Conservation (phyloP, 805 yeast genomes). For the Candida succiphila region DNA sequence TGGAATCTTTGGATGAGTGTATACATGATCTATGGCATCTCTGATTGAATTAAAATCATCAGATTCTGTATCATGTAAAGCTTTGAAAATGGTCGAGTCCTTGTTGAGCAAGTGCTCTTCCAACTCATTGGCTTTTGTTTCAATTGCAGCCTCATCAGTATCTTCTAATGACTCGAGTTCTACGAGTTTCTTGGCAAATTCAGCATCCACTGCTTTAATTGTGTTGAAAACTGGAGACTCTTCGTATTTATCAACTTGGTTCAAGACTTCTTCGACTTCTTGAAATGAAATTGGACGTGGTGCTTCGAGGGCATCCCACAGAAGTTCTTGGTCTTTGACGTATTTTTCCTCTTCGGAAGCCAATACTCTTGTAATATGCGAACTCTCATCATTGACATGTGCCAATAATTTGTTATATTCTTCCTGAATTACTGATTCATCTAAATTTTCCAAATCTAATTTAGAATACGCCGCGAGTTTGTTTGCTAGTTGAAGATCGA, state of each 20-base stretch:
- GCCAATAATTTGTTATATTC: not conserved
- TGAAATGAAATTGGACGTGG: slow-evolving; percentile 17
- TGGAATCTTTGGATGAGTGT: slow-evolving; percentile 10
- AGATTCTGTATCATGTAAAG: slow-evolving; percentile 13
- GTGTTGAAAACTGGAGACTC: slow-evolving; percentile 7
- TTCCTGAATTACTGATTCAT: not conserved
- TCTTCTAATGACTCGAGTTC: slow-evolving; percentile 14
- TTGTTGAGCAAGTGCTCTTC: slow-evolving; percentile 9
- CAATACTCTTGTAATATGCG: no score
- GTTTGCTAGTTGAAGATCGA: slow-evolving; percentile 16
- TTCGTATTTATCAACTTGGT: slow-evolving; percentile 14
- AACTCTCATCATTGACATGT: not conserved
- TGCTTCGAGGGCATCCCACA: slow-evolving; percentile 6
- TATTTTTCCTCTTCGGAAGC: no score
- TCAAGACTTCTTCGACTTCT: slow-evolving; percentile 17
- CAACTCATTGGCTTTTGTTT: slow-evolving; percentile 10
- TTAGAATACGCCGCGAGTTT: slow-evolving; percentile 11
- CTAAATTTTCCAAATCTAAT: slow-evolving; percentile 9
- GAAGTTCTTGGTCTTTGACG: not conserved
- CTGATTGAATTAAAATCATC: slow-evolving; percentile 7
- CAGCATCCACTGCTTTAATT: slow-evolving; percentile 12
- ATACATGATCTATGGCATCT: slow-evolving; percentile 12
- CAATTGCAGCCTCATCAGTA: slow-evolving; percentile 12
- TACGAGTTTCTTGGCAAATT: slow-evolving; percentile 11
- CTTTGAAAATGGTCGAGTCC: slow-evolving; percentile 10